phyloP scores from a whole-genome alignment of 768 basidiomycete genomes.

The Agaricus blazei region DNA sequence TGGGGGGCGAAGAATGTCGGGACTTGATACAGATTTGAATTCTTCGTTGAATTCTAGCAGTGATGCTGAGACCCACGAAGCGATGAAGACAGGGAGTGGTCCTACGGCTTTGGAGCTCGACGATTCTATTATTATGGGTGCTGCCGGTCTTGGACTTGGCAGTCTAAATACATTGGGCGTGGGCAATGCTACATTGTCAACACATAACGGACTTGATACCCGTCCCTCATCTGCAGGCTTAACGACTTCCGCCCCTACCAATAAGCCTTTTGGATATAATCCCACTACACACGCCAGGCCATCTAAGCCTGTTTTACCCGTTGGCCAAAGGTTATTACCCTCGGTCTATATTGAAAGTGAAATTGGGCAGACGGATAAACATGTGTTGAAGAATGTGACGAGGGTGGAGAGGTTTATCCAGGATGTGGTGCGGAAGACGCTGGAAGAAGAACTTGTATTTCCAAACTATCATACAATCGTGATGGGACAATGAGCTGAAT shows the following conservation, averaged over 20 bases:
- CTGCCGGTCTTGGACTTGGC: not conserved
- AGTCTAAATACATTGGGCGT: not conserved
- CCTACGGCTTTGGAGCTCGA: slow-evolving; percentile 56
- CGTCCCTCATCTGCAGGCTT: not conserved
- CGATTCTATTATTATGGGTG: slow-evolving; percentile 26
- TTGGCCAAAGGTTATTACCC: slow-evolving; percentile 81
- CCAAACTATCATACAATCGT: slow-evolving; percentile 89
- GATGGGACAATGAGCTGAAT: slow-evolving; percentile 31
- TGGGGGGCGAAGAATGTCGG: slow-evolving; percentile 33
- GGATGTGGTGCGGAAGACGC: slow-evolving; percentile 89
- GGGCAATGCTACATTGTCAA: not conserved
- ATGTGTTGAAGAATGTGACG: slow-evolving; percentile 93
- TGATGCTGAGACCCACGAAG: slow-evolving; percentile 1
- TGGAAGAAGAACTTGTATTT: slow-evolving; percentile 95
- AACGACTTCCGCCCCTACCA: slow-evolving; percentile 21
- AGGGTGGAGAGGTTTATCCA: slow-evolving; percentile 94
- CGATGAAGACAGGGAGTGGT: not conserved
- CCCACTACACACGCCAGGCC: slow-evolving; percentile 22
- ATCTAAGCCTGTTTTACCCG: slow-evolving; percentile 59
- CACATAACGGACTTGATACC: not conserved
- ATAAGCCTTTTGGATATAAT: not conserved
- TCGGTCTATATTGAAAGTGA: slow-evolving; percentile 92
- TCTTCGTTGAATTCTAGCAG: slow-evolving; percentile 13
- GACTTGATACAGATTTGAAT: not conserved
- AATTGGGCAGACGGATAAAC: slow-evolving; percentile 93